A percentile compares a stretch with the other conserved stretches of the same genome.
These are phyloP conservation scores for Monosporozyma servazzii DNA, from an alignment of 805 yeast genomes.

Conservation along the genomic window DNA sequence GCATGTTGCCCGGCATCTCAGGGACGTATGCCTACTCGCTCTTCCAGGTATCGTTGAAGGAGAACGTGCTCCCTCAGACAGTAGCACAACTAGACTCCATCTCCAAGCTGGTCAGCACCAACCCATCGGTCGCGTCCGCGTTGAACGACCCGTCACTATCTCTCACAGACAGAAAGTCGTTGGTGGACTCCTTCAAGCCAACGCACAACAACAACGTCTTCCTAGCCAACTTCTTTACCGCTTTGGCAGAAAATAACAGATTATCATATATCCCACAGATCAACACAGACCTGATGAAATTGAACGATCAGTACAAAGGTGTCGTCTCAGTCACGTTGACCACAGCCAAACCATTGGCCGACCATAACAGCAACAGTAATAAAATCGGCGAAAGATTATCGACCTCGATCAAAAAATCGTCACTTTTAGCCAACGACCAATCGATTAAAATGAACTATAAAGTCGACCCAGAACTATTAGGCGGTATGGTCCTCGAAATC, in stretches of 20 bases:
- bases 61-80: neutral
- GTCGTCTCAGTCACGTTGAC: constrained; percentile 89
- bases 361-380: constrained; percentile 59
- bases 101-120: neutral
- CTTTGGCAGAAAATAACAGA: constrained; percentile 92
- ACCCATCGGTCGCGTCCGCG: neutral
- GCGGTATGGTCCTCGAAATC: constrained; percentile 92
- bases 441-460: constrained; percentile 46
- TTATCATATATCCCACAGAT: constrained; percentile 58
- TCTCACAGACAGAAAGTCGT: constrained; percentile 58
- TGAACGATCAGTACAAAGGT: constrained; percentile 85
- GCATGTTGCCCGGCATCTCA: constrained; percentile 52
- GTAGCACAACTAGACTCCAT: neutral
- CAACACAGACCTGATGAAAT: constrained; percentile 59
- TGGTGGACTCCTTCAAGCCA: constrained; percentile 48
- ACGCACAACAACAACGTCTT: constrained; percentile 33
- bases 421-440: neutral
- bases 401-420: neutral
- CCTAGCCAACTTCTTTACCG: constrained; percentile 69
- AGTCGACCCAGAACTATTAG: constrained; percentile 84
- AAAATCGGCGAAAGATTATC: constrained; percentile 52
- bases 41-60: constrained; percentile 62
- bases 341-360: constrained; percentile 76
- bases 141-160: constrained; percentile 81
- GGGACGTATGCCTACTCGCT: constrained; percentile 96